Evolutionary conservation across 1,284 basidiomycete genomes (phyloP).

Genomic region (Naganishia cerealis): DNA sequence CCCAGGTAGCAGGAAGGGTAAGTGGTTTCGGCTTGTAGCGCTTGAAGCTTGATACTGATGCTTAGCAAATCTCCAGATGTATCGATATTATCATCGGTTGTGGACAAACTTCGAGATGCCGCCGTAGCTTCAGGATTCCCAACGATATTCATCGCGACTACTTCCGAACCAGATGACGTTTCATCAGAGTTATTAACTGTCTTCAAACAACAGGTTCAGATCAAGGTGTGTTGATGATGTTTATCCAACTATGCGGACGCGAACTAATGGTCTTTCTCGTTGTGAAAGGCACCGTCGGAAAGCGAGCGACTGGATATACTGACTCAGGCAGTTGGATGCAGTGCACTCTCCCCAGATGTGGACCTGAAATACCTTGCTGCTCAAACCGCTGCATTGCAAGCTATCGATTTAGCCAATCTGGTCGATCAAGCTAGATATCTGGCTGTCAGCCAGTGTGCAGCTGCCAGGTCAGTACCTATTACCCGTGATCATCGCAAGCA

Average conservation of each 20-base stretch:
- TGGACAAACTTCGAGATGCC: slow-evolving; percentile 55
- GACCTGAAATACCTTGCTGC: slow-evolving; percentile 70
- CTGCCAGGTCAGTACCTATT: slow-evolving; percentile 18
- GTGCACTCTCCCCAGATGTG: slow-evolving; percentile 71
- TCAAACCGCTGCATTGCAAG: slow-evolving; percentile 88
- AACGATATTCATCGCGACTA: slow-evolving; percentile 73
- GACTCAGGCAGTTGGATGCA: slow-evolving; percentile 57
- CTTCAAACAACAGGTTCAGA: slow-evolving; percentile 83
- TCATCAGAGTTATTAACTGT: slow-evolving; percentile 67
- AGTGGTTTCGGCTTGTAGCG: slow-evolving; percentile 48
- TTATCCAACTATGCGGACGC: not conserved
- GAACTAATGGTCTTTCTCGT: slow-evolving; percentile 29
- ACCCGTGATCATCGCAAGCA: not conserved
- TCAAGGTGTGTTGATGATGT: slow-evolving; percentile 61
- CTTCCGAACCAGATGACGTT: slow-evolving; percentile 67
- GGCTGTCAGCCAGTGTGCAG: slow-evolving; percentile 62
- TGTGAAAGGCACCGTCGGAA: slow-evolving; percentile 73
- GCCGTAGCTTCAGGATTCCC: slow-evolving; percentile 61
- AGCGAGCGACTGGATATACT: slow-evolving; percentile 69
- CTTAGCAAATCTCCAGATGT: slow-evolving; percentile 66
- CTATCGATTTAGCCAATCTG: slow-evolving; percentile 76
- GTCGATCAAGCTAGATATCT: slow-evolving; percentile 65
- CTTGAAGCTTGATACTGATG: slow-evolving; percentile 51
- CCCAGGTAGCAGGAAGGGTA: slow-evolving; percentile 69
- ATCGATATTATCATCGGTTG: slow-evolving; percentile 56